These are phyloP conservation scores for Plasmodium knowlesi DNA, from an alignment of 169 alveolate genomes.

Conservation along the genomic window DNA sequence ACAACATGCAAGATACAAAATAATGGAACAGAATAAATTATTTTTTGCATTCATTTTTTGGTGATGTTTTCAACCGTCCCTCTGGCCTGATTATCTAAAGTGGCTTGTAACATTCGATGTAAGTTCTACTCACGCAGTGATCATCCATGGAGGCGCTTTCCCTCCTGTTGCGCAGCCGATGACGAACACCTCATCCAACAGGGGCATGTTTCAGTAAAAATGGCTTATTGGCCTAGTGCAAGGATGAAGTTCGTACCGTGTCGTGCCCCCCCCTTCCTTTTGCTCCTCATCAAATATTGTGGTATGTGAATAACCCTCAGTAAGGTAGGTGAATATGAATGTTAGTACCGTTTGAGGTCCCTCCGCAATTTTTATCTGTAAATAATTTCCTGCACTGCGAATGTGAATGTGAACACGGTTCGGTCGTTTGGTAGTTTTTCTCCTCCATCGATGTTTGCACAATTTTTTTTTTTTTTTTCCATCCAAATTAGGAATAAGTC, in stretches of 20 bases:
- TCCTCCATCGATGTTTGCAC: not conserved
- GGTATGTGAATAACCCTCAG: not conserved
- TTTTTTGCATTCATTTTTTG: not conserved
- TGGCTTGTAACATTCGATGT: not conserved
- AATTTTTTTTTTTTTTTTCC: not conserved
- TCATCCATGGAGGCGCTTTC: not conserved
- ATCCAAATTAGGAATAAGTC: not conserved
- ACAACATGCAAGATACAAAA: not conserved
- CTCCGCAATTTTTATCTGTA: not conserved
- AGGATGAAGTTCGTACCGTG: not conserved
- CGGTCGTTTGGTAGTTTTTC: not conserved
- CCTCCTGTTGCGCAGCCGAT: not conserved
- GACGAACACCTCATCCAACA: not conserved
- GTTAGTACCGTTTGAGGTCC: not conserved
- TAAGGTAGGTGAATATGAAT: not conserved
- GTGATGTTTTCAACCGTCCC: not conserved
- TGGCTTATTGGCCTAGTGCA: not conserved
- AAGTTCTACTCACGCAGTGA: not conserved
- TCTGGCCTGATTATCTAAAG: not conserved
- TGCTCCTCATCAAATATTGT: not conserved
- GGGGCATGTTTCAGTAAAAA: not conserved
- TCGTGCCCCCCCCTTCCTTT: not conserved
- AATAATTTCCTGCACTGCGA: not conserved
- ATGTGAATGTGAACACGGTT: not conserved
- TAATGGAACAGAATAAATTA: too few species aligned